phyloP scores from a whole-genome alignment of 108 stramenopile genomes.

The Cyclotella baltica region DNA sequence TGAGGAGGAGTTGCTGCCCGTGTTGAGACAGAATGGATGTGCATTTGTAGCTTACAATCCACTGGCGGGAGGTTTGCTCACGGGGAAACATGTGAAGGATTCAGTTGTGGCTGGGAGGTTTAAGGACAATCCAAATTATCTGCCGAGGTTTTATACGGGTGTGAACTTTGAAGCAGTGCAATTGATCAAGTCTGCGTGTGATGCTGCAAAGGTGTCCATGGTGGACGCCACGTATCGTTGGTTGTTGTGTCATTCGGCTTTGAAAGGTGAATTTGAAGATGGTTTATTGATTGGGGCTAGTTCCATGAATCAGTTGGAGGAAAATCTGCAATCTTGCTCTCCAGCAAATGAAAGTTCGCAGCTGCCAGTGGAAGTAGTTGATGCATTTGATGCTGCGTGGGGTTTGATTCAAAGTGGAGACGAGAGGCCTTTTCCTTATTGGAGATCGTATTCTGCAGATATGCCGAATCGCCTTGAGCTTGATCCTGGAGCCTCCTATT shows the following conservation, averaged over 20 bases:
- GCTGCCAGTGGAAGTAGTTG: constrained; percentile 54
- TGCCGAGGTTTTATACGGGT: constrained; percentile 85
- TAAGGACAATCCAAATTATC: constrained; percentile 85
- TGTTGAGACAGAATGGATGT: constrained; percentile 75
- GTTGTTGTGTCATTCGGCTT: constrained; percentile 86
- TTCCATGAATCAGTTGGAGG: constrained; percentile 75
- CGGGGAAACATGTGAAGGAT: constrained; percentile 72
- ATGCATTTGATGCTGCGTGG: constrained; percentile 82
- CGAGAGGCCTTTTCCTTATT: constrained; percentile 78
- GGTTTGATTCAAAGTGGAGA: constrained; percentile 56
- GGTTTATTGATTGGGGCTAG: constrained; percentile 88
- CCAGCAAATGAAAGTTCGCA: constrained; percentile 37
- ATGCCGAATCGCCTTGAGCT: constrained; percentile 79
- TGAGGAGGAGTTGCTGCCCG: constrained; percentile 86
- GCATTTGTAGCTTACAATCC: constrained; percentile 96
- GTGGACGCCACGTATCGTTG: constrained; percentile 90
- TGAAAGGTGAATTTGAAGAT: constrained; percentile 59
- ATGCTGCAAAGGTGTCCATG: constrained; percentile 67
- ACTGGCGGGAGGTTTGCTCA: constrained; percentile 88
- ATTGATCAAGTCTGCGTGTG: constrained; percentile 71
- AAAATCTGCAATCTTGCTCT: constrained; percentile 71
- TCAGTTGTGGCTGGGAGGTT: constrained; percentile 79
- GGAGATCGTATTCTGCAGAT: constrained; percentile 85
- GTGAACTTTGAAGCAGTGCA: constrained; percentile 82
- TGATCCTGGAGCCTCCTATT: constrained; percentile 85